Percentiles rank a stretch among this genome's conserved stretches.
phyloP scores from a whole-genome alignment of 176 grass and related monocot genomes.

The Tillandsia fasciculata region DNA sequence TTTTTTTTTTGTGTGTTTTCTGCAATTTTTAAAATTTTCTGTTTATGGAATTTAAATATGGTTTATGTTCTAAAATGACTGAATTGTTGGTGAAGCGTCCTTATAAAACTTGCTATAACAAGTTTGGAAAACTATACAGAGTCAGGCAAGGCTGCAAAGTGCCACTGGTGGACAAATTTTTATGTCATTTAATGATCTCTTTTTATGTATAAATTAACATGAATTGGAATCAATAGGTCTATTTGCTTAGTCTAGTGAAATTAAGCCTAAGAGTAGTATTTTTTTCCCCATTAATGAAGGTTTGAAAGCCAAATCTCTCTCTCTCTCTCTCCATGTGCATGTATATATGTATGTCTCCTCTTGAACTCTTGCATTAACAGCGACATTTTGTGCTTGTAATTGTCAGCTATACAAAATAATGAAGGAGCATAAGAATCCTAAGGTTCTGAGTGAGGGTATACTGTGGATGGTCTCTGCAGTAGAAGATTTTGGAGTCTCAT shows the following conservation, averaged over 20 bases:
- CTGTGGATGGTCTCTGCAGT: slow-evolving; percentile 97
- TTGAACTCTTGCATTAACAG: background rate
- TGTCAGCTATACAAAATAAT: slow-evolving; percentile 95
- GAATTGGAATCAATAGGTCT: too few relatives aligned
- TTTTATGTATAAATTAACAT: too few relatives aligned
- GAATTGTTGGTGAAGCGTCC: background rate
- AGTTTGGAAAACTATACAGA: background rate
- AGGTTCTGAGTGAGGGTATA: slow-evolving; percentile 91
- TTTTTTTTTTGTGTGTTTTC: background rate
- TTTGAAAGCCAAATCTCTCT: background rate
- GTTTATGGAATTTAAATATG: background rate
- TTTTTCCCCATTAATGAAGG: background rate
- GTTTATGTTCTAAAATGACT: background rate
- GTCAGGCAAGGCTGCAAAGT: background rate
- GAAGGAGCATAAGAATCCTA: slow-evolving; percentile 99
- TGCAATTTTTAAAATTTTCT: background rate
- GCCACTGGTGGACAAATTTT: background rate
- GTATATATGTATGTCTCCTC: background rate
- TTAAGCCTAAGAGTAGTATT: too few relatives aligned
- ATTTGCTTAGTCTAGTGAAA: too few relatives aligned
- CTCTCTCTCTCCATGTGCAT: background rate
- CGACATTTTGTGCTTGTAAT: slow-evolving; percentile 20
- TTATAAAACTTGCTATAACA: background rate
- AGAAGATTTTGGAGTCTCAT: slow-evolving; percentile 84
- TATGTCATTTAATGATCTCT: background rate